Conservation (phyloP, 2,329 filamentous ascomycete genomes). For the Botrytis aclada region DNA sequence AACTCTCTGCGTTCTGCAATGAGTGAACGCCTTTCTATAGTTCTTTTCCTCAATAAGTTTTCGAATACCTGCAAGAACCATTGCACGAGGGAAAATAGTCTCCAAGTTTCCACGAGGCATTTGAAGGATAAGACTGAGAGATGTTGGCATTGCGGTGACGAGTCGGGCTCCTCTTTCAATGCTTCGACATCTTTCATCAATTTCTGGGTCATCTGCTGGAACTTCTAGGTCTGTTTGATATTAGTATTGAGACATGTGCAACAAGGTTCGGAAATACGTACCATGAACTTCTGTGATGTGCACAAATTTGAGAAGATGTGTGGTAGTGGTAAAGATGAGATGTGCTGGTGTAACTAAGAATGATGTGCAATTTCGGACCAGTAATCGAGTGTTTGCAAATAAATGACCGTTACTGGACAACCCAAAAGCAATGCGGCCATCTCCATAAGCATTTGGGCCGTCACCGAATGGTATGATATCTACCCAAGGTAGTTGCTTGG, state of each 20-base stretch:
- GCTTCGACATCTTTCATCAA: conserved; percentile 85
- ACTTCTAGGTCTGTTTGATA: conserved; percentile 67
- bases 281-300: conserved; percentile 68
- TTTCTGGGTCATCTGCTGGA: conserved; percentile 83
- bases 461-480: conserved; percentile 32
- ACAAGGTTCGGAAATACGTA: conserved; percentile 40
- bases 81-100: conserved; percentile 87
- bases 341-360: conserved; percentile 79
- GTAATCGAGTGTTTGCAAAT: conserved; percentile 69
- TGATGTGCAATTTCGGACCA: conserved; percentile 88
- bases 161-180: conserved; percentile 87
- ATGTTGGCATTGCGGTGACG: conserved; percentile 84
- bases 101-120: conserved; percentile 96
- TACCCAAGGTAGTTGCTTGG: conserved; percentile 37
- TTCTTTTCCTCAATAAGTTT: conserved; percentile 74
- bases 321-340: conserved; percentile 87
- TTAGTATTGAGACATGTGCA: conserved; percentile 4
- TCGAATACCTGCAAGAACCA: conserved; percentile 88
- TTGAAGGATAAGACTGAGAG: conserved; percentile 81
- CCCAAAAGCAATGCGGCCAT: conserved; percentile 45
- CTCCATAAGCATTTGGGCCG: conserved; percentile 22
- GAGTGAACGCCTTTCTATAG: conserved; percentile 79
- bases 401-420: conserved; percentile 74
- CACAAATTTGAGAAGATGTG: conserved; percentile 91
- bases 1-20: conserved; percentile 88